Percentiles rank a stretch among this genome's conserved stretches.
These are phyloP conservation scores for Mycena vulgaris DNA, from an alignment of 768 basidiomycete genomes.

Conservation along the genomic window DNA sequence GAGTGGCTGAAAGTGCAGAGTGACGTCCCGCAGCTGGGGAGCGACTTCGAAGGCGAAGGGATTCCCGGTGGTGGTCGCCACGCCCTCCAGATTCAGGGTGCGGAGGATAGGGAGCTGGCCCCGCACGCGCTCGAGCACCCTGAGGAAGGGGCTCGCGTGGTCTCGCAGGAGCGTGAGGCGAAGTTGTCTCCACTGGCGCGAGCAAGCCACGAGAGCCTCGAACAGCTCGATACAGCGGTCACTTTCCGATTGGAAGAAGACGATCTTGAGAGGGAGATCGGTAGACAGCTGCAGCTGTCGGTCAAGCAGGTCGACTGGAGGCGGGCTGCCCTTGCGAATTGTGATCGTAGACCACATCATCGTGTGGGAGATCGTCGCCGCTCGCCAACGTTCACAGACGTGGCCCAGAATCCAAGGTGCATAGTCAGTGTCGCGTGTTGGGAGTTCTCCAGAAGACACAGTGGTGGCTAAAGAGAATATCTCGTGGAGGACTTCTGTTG, in stretches of 20 bases:
- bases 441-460: background rate
- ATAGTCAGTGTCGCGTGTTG: background rate
- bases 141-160: background rate
- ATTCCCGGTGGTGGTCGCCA: conserved; percentile 14
- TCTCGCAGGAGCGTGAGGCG: background rate
- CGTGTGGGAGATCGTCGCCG: conserved; percentile 9
- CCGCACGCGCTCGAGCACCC: conserved; percentile 3
- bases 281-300: conserved; percentile 6
- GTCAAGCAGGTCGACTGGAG: background rate
- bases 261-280: conserved; percentile 4
- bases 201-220: conserved; percentile 14
- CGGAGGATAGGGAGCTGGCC: conserved; percentile 11
- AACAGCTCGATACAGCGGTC: background rate
- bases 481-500: conserved; percentile 10
- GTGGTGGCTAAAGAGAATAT: background rate
- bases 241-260: background rate
- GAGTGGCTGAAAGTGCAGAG: background rate
- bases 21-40: background rate
- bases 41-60: conserved; percentile 18
- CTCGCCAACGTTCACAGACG: conserved; percentile 12
- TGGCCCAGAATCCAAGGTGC: conserved; percentile 5
- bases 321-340: background rate
- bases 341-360: background rate
- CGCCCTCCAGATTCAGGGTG: background rate
- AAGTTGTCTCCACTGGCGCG: background rate